Percentiles rank a stretch among this genome's conserved stretches.
phyloP scores from a whole-genome alignment of 164 flowering plant genomes.

The Umbellularia californica region DNA sequence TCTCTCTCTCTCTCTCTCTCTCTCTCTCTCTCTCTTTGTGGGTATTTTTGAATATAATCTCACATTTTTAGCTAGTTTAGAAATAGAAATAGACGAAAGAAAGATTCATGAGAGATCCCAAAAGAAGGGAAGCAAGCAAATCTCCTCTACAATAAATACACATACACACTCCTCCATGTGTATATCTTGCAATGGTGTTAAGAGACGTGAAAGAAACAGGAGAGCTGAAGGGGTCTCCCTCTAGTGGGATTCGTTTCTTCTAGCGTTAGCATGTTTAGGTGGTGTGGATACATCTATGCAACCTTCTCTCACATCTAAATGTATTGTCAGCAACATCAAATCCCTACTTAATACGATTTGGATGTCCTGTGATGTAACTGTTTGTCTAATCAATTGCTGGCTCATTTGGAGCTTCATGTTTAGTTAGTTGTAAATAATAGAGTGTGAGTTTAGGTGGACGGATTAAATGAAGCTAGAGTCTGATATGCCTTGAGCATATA shows the following conservation, averaged over 20 bases:
- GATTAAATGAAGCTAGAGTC: neutral
- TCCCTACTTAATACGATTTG: neutral
- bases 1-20: neutral
- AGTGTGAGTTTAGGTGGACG: neutral
- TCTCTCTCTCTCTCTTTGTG: neutral
- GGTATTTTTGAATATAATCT: neutral
- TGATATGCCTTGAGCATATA: neutral
- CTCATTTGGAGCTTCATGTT: neutral
- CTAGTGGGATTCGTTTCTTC: constrained; percentile 9
- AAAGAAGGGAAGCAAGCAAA: constrained; percentile 10
- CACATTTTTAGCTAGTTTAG: neutral
- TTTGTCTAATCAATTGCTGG: neutral
- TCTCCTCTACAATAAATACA: neutral
- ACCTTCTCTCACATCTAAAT: constrained; percentile 4
- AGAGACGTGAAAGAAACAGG: constrained; percentile 50
- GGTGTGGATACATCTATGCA: constrained; percentile 29
- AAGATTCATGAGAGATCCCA: constrained; percentile 9
- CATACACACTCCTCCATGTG: constrained; percentile 1
- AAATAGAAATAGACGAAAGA: neutral
- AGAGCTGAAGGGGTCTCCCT: constrained; percentile 32
- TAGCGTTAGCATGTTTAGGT: constrained; percentile 43
- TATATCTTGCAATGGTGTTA: constrained; percentile 14
- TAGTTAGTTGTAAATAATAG: neutral
- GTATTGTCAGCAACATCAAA: neutral
- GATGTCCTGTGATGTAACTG: neutral